Evolutionary conservation across 2,329 filamentous ascomycete genomes (phyloP).

Genomic region (Westerdykella sp.): DNA sequence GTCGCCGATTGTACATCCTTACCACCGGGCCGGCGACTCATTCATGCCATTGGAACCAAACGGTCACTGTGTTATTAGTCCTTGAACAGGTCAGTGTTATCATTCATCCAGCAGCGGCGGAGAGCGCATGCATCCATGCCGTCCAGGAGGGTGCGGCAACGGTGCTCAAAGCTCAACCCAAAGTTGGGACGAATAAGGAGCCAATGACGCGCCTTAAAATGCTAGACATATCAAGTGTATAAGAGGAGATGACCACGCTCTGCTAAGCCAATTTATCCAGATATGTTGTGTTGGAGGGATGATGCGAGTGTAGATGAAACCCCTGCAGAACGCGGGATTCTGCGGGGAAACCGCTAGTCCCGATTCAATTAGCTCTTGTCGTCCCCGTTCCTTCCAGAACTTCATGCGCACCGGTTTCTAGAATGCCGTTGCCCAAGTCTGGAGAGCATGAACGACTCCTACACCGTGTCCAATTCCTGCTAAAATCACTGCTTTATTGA

Average conservation of each 20-base stretch:
- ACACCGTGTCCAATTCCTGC: constrained; percentile 10
- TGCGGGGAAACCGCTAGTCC: constrained; percentile 14
- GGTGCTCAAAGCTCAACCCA: too few relatives aligned
- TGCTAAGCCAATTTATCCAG: constrained; percentile 8
- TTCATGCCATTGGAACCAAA: too few relatives aligned
- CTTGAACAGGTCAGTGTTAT: too few relatives aligned
- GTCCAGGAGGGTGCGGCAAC: too few relatives aligned
- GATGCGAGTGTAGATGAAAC: constrained; percentile 2
- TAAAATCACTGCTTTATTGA: constrained; percentile 6
- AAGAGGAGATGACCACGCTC: background rate
- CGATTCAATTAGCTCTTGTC: background rate
- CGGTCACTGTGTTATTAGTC: too few relatives aligned
- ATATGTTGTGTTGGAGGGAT: constrained; percentile 7
- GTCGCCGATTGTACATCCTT: too few relatives aligned
- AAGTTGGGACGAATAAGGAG: too few relatives aligned
- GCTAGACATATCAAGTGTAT: background rate
- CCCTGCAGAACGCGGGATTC: background rate
- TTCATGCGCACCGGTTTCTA: constrained; percentile 8
- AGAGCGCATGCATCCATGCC: too few relatives aligned
- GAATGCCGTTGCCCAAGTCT: background rate
- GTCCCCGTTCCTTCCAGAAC: constrained; percentile 2
- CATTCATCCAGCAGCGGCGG: too few relatives aligned
- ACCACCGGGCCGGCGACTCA: too few relatives aligned
- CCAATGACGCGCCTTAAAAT: too few relatives aligned
- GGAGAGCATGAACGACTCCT: constrained; percentile 6